Evolutionary conservation across 495 filamentous ascomycete genomes (phyloP), one percentile per base, ranked within the genome.

Genomic region (Aspergillus egyptiacus): DNA sequence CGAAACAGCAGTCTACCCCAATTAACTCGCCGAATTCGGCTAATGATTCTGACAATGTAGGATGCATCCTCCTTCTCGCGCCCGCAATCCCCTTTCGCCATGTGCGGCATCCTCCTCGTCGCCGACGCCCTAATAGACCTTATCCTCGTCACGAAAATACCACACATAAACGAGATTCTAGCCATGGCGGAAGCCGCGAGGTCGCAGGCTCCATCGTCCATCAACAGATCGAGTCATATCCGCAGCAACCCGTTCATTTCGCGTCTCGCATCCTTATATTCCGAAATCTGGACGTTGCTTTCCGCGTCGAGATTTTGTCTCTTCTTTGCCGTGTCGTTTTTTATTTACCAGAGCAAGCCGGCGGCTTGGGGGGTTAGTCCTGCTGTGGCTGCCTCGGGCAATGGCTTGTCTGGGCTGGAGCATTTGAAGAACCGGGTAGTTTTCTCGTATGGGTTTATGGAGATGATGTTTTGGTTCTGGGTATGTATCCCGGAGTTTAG

Each of bases 391-490:
- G 47, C 39, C 3, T 52, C 41, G 27, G 43, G 19, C 46, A 56
- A 24, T 68, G 64, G 68, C 69, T 66, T 36, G 15, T 54, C 44
- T 17, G 70, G 63, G 17, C 52, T 68, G 62, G 85, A 79, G 49
- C 78, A 81, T 27, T 59, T 93, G 59, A 86, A 87, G 68, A 91
- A 89, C 58, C 66, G 85, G 20, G 74, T 91, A 6, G 81, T 93
- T 9, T 94, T 96, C 58, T 83, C 86, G 0, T 94, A 85, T 68
- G 81, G 78, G 11, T 90, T 94, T 60, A 62, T 93, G 67, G 89
- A 96, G 72, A 83, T 89, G 67, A 71, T 89, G 59, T 76, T 78
- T 44, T 95, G 89, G 89, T 87, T 94, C 62, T 96, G 88, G 87
- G 84, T 87, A 61, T 46, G 74, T 69, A 5, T 8, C 4, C 6